Evolutionary conservation across 352 stramenopile species (phyloP).

Genomic region (Globisporangium canariense): DNA sequence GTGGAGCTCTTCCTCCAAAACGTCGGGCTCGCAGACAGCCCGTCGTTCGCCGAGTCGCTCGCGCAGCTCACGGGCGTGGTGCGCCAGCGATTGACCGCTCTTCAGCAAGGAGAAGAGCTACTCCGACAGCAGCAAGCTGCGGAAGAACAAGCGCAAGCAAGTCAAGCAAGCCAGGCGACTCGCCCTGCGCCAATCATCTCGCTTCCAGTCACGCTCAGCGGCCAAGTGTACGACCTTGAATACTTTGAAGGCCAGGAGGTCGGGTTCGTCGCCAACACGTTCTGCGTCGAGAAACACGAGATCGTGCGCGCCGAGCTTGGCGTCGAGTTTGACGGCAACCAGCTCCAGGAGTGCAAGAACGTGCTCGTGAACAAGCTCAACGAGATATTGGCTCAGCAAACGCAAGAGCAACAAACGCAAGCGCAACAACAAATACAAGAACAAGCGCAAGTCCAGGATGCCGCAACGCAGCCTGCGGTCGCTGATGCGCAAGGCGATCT

Average conservation of each 20-base stretch:
- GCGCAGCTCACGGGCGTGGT: constrained; percentile 40
- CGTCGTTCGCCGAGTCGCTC: constrained; percentile 40
- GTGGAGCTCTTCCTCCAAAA: constrained; percentile 58
- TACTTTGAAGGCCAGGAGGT: constrained; percentile 68
- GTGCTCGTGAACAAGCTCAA: constrained; percentile 33
- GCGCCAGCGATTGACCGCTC: constrained; percentile 25
- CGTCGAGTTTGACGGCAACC: constrained; percentile 49
- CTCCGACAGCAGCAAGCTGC: constrained; percentile 11
- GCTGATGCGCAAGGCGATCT: constrained; percentile 23
- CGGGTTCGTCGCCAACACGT: constrained; percentile 49
- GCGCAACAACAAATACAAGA: constrained; percentile 6
- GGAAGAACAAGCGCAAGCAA: constrained; percentile 1
- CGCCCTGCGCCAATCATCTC: constrained; percentile 33
- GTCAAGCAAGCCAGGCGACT: constrained; percentile 6
- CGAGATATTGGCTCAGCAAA: constrained; percentile 6
- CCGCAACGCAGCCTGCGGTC: constrained; percentile 8
- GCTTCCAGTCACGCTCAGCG: constrained; percentile 58
- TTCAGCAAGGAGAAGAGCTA: constrained; percentile 14
- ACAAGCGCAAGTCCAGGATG: background rate
- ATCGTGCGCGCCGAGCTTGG: constrained; percentile 45
- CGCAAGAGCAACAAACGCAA: constrained; percentile 20
- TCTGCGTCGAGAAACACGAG: constrained; percentile 74
- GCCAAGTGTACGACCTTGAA: constrained; percentile 52
- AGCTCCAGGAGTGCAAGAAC: constrained; percentile 60
- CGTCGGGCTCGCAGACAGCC: constrained; percentile 41